Evolutionary conservation across 2,329 filamentous ascomycete genomes (phyloP).

Genomic region (Stagonosporopsis chrysanthemi): DNA sequence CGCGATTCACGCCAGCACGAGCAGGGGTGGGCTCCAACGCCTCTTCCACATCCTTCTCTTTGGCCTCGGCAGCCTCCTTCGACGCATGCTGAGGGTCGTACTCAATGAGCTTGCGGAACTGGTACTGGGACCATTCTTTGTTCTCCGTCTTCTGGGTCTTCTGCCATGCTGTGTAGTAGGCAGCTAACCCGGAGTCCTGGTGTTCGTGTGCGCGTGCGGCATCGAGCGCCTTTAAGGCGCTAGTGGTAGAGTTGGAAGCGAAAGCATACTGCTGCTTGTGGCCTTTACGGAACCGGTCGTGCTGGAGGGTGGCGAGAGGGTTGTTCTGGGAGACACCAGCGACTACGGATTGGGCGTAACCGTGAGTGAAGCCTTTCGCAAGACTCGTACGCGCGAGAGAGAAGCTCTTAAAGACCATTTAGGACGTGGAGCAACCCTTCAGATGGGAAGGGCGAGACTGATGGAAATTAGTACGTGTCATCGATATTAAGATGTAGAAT

Average conservation of each 20-base stretch:
- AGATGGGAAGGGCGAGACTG: slow-evolving; percentile 59
- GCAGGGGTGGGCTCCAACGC: slow-evolving; percentile 36
- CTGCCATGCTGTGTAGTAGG: slow-evolving; percentile 91
- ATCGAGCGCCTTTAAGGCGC: slow-evolving; percentile 44
- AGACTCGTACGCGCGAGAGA: slow-evolving; percentile 97
- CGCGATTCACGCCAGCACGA: slow-evolving; percentile 53
- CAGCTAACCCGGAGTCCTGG: slow-evolving; percentile 71
- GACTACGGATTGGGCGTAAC: slow-evolving; percentile 97
- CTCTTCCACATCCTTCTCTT: slow-evolving; percentile 46
- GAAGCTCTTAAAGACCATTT: slow-evolving; percentile 83
- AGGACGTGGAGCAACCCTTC: slow-evolving; percentile 74
- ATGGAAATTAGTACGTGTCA: slow-evolving; percentile 26
- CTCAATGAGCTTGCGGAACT: slow-evolving; percentile 86
- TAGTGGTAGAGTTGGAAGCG: slow-evolving; percentile 57
- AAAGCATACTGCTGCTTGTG: slow-evolving; percentile 78
- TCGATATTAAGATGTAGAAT: slow-evolving; percentile 5
- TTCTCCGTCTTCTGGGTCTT: slow-evolving; percentile 75
- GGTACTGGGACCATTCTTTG: slow-evolving; percentile 89
- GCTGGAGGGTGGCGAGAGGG: slow-evolving; percentile 60
- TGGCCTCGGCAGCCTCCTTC: slow-evolving; percentile 48
- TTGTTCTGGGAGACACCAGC: slow-evolving; percentile 76
- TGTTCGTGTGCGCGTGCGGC: slow-evolving; percentile 38
- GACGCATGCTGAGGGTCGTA: slow-evolving; percentile 71
- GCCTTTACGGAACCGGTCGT: slow-evolving; percentile 57
- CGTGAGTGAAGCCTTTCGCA: slow-evolving; percentile 95